A percentile compares a stretch with the other conserved stretches of the same genome.
Evolutionary conservation across 129 eudicot genomes (phyloP).

Genomic region (sunflower (Helianthus annuus)): HanXRQr2.0-SUNRISE NC_035433.2:84773361-84773860

Average conservation of each 20-base stretch:
- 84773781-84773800: conserved; percentile 11
- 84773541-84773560: conserved; percentile 86
- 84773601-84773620: background rate
- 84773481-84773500: conserved; percentile 98
- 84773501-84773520: conserved; percentile 81
- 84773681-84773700: conserved; percentile 88
- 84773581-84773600: background rate
- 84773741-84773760: conserved; percentile 98
- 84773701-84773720: conserved; percentile 88
- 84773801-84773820: conserved; percentile 7
- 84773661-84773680: conserved; percentile 85
- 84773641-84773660: conserved; percentile 22
- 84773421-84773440: conserved; percentile 77
- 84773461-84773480: conserved; percentile 99
- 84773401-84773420: conserved; percentile 11
- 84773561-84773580: conserved; percentile 81
- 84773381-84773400: background rate
- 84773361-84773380: background rate
- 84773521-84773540: conserved; percentile 95
- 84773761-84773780: conserved; percentile 73
- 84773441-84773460: conserved; percentile 86
- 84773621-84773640: conserved; percentile 11
- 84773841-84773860: conserved; percentile 9
- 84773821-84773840: conserved; percentile 18
- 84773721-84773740: conserved; percentile 96